Percentiles rank a stretch among this genome's conserved stretches.
phyloP scores from a whole-genome alignment of 2,329 filamentous ascomycete genomes.

The Monosporascus cannonballus region DNA sequence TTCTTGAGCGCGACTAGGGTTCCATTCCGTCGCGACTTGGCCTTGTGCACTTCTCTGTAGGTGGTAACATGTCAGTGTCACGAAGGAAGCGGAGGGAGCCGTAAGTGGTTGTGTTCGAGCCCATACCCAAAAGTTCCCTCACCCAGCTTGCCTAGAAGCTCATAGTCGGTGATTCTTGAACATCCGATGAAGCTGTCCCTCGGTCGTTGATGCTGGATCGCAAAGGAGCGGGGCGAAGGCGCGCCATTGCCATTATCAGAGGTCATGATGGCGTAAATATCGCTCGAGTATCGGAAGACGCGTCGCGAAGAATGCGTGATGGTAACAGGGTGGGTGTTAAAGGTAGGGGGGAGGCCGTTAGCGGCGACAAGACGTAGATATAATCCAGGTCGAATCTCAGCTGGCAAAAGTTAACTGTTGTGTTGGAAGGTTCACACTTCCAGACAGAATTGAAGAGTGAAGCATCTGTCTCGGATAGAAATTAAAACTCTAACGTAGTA shows the following conservation, averaged over 20 bases:
- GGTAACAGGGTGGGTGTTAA: not conserved
- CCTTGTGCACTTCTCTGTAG: constrained; percentile 80
- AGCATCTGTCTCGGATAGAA: too few relatives aligned
- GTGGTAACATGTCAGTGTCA: constrained; percentile 7
- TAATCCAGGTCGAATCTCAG: not conserved
- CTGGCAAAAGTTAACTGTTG: too few relatives aligned
- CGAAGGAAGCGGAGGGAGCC: constrained; percentile 24
- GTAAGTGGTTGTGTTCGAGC: constrained; percentile 8
- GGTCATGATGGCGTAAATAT: constrained; percentile 9
- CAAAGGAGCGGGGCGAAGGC: constrained; percentile 50
- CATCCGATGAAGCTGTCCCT: constrained; percentile 71
- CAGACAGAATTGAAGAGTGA: not conserved
- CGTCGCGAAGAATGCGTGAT: not conserved
- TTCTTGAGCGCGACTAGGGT: constrained; percentile 87
- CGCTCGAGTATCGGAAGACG: not conserved
- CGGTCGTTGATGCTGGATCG: constrained; percentile 48
- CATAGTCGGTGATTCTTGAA: constrained; percentile 75
- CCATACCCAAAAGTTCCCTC: constrained; percentile 91
- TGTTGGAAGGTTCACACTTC: not conserved
- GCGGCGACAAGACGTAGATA: not conserved
- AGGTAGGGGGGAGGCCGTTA: not conserved
- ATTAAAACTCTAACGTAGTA: not conserved
- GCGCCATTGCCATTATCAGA: constrained; percentile 22
- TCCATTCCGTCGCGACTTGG: constrained; percentile 67
- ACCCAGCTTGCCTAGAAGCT: constrained; percentile 75